These are phyloP conservation scores for Vitis hybrid DNA, from an alignment of 177 flowering plant species.

Conservation along the genomic window DNA sequence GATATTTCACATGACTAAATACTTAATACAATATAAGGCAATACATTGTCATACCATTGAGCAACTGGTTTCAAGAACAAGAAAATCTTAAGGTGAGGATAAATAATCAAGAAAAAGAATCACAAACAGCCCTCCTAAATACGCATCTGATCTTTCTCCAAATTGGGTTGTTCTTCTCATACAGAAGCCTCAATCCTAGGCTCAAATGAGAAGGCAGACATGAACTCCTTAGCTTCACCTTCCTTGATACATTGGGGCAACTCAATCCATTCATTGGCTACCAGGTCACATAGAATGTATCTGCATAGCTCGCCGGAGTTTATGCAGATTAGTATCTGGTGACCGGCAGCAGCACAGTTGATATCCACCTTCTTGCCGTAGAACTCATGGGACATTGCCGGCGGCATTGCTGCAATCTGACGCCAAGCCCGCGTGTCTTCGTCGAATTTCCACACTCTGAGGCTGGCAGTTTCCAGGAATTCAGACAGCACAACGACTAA, in stretches of 20 bases:
- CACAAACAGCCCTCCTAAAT: no score
- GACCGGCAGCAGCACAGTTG: constrained; percentile 59
- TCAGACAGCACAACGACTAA: constrained; percentile 57
- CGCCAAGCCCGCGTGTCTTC: constrained; percentile 43
- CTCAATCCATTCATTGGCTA: constrained; percentile 50
- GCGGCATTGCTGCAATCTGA: constrained; percentile 67
- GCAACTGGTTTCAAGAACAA: not conserved
- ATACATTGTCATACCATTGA: no score
- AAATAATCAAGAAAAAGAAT: constrained; percentile 15
- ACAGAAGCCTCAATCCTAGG: constrained; percentile 76
- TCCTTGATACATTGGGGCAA: constrained; percentile 41
- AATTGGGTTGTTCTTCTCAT: constrained; percentile 15
- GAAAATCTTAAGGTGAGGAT: not conserved
- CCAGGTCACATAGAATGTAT: constrained; percentile 48
- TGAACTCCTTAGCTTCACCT: constrained; percentile 51
- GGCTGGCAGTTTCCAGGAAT: constrained; percentile 61
- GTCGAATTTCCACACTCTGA: constrained; percentile 62
- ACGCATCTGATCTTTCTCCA: not conserved
- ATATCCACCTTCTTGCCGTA: constrained; percentile 73
- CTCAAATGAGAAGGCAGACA: constrained; percentile 67
- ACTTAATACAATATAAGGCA: no score
- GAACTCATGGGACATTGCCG: constrained; percentile 59
- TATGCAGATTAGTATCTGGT: constrained; percentile 51
- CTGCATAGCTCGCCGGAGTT: constrained; percentile 40
- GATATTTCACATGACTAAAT: no score